Base-by-base conservation (phyloP, 208 protist genomes). In the Acanthamoeba quina region DNA sequence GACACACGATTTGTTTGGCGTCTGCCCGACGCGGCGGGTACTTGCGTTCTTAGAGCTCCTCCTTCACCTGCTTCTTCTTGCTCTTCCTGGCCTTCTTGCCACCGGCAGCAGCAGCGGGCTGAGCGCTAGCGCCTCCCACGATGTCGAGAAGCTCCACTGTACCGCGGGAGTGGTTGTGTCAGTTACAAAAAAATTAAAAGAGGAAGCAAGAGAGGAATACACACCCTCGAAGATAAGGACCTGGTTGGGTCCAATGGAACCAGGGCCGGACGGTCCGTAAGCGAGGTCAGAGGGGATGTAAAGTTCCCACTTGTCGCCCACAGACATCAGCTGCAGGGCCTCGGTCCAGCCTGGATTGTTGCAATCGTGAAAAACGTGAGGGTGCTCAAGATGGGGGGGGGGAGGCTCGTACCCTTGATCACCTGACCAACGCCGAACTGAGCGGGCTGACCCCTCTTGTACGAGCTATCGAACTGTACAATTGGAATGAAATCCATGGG, bases 261-360 rank as follows among this genome's bases (percentile, higher is more conserved):
- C 31, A 44, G 83, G 58, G 41, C 58, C 83, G 2, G 15, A 24
- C 5, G 13, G n/a, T 19, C 83, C 83, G 34, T 90, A 90, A n/a
- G 83, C 83, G 21, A 90, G 62, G 6, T 90, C 83, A 72, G 31
- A 54, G 5, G 83, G 83, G 37, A 90, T 90, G 83, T 90, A 90
- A 10, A 90, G 52, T 26, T 90, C 83, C 83, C 83, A 90, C 83
- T 90, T 90, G 83, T 90, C 83, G 62, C 83, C 83, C n/a, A 54
- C 41, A 2, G 17, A 37, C 83, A 90, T 90, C 24, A 72, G 58
- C 58, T 90, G 83, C 54, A 90, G 58, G 6, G 83, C 83, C 31
- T 72, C 83, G 11, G 83, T 90, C 83, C 83, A 90, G 58, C 83
- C 83, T 90, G 34, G n/a, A 24, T 29, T 7, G 5, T 13, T 11